Evolutionary conservation across 2,329 filamentous ascomycete species (phyloP), one percentile per base, ranked within the genome.

Genomic region (Seiridium cupressi): DNA sequence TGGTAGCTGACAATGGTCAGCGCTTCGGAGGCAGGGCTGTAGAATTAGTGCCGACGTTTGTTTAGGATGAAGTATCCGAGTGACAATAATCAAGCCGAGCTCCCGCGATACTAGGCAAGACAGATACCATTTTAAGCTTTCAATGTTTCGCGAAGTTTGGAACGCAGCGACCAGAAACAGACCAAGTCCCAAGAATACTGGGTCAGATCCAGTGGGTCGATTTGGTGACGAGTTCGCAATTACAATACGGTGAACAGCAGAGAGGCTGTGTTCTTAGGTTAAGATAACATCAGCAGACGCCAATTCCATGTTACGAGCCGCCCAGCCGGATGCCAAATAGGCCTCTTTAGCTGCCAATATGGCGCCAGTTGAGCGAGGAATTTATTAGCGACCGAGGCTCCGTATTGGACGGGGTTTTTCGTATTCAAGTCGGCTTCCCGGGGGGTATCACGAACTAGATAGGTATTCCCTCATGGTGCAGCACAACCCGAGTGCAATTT

Each of bases 201-300:
- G 40, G 40, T 26, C 54, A 8, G 9, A 38, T 53, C 11, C 53
- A 55, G 54, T 48, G 54, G 54, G 35, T 47, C 54, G 26, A 26
- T 42, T 35, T 6, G 44, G 54, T 57, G 54, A 57, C 54, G 54
- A 57, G 54, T 57, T 46, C 54, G 40, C 54, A 57, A 57, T 57
- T 57, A 57, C 54, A 57, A 47, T 46, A 57, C 54, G 54, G 54
- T 57, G 54, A 34, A 10, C 42, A 13, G n/a, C 18, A 44, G 54
- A 46, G 54, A 48, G 54, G 54, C 54, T 57, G 54, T 46, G 54
- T 57, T 44, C 10, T 32, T 44, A 44, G 53, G 38, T 38, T 13
- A 38, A 48, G 46, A 48, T 7, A 18, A n/a, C 26, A 7, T n/a
- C 26, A 44, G 7, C 46, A 48, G 26, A 31, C 6, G 46, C 46